These are phyloP conservation scores for Neurospora sp. DNA, from an alignment of 495 filamentous ascomycete species.

Conservation along the genomic window DNA sequence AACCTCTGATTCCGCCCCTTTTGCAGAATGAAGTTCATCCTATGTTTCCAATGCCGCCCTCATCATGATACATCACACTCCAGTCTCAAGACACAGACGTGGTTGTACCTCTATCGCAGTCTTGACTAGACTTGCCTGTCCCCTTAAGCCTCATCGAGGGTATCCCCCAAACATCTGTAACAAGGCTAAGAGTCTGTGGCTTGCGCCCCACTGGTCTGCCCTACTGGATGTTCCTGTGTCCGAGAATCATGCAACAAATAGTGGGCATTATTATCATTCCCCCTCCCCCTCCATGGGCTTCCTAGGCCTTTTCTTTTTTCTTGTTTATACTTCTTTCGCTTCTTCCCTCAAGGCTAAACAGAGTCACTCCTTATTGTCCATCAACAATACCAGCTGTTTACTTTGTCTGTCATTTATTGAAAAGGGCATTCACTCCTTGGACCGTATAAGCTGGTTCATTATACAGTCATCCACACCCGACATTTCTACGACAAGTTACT, in stretches of 20 bases:
- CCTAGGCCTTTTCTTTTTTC: constrained; percentile 15
- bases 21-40: constrained; percentile 3
- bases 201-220: constrained; percentile 18
- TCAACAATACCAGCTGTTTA: constrained; percentile 52
- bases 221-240: constrained; percentile 24
- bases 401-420: constrained; percentile 37
- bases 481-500: not conserved
- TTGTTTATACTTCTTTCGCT: constrained; percentile 35
- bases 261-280: constrained; percentile 25
- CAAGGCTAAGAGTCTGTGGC: constrained; percentile 24
- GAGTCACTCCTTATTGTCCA: constrained; percentile 42
- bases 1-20: not conserved
- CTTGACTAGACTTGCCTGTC: not conserved
- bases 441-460: constrained; percentile 36
- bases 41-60: not conserved
- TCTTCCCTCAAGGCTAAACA: constrained; percentile 37
- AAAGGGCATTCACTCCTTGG: constrained; percentile 28
- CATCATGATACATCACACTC: constrained; percentile 2
- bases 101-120: not conserved
- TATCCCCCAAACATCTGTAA: constrained; percentile 28
- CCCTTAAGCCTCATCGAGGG: constrained; percentile 11
- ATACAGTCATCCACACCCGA: constrained; percentile 9
- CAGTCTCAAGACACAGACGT: constrained; percentile 10
- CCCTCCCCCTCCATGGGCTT: constrained; percentile 21
- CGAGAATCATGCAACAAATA: constrained; percentile 27